Percentiles rank a stretch among this genome's conserved stretches.
These are phyloP conservation scores for Neospermospora avenae DNA, from an alignment of 2,329 filamentous ascomycete genomes.

Conservation along the genomic window DNA sequence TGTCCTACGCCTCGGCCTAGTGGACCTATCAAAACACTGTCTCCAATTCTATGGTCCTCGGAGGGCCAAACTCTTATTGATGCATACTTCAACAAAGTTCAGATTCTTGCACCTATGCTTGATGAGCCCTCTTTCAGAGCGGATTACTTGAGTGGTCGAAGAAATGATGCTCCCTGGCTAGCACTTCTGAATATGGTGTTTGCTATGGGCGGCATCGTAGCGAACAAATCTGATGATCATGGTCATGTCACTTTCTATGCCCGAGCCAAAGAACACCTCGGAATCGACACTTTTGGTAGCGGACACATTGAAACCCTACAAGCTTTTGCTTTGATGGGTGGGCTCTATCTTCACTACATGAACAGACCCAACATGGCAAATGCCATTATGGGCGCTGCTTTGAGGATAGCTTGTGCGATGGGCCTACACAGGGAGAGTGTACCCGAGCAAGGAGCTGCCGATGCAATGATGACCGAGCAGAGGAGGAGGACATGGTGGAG, in stretches of 20 bases:
- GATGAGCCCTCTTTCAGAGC: conserved; percentile 69
- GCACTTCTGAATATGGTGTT: conserved; percentile 74
- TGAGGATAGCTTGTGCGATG: conserved; percentile 71
- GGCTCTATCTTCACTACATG: conserved; percentile 75
- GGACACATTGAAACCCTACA: conserved; percentile 72
- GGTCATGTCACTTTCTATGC: conserved; percentile 69
- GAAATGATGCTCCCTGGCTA: conserved; percentile 67
- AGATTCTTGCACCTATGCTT: conserved; percentile 70
- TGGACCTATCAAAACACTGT: conserved; percentile 35
- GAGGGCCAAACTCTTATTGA: conserved; percentile 68
- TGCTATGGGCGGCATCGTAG: conserved; percentile 69
- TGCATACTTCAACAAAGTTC: conserved; percentile 72
- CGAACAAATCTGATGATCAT: conserved; percentile 57
- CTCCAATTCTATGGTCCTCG: conserved; percentile 52
- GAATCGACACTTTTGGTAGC: conserved; percentile 64
- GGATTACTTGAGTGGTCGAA: conserved; percentile 58
- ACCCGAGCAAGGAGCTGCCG: conserved; percentile 27
- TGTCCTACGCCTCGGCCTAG: conserved; percentile 34
- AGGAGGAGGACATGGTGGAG: conserved; percentile 72
- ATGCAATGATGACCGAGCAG: conserved; percentile 50
- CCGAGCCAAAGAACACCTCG: conserved; percentile 63
- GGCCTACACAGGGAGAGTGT: conserved; percentile 65
- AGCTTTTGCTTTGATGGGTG: conserved; percentile 66
- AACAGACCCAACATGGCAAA: conserved; percentile 76
- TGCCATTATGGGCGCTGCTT: conserved; percentile 65